These are phyloP conservation scores for Glebionis coronaria DNA, from an alignment of 129 eudicot genomes.

Conservation along the genomic window DNA sequence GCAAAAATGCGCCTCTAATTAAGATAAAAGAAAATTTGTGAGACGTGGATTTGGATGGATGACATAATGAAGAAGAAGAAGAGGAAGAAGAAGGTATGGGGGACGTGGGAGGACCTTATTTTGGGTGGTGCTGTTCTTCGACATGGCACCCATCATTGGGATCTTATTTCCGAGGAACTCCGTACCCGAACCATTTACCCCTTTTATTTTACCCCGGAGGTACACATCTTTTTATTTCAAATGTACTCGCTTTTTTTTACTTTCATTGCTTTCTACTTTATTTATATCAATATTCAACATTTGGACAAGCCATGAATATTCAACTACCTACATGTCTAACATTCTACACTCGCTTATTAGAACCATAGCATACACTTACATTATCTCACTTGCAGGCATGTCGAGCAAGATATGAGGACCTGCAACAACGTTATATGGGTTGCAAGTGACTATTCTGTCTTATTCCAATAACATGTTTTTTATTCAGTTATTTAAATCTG, in stretches of 20 bases:
- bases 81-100: conserved; percentile 45
- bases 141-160: conserved; percentile 79
- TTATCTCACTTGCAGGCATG: conserved; percentile 61
- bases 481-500: background rate
- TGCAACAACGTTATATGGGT: conserved; percentile 72
- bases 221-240: background rate
- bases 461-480: background rate
- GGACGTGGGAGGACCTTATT: conserved; percentile 93
- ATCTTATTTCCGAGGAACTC: conserved; percentile 76
- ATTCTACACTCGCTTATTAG: background rate
- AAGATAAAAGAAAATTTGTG: no score
- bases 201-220: conserved; percentile 68
- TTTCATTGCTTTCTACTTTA: background rate
- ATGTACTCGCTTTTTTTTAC: background rate
- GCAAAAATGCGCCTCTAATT: background rate
- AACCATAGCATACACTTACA: background rate
- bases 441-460: conserved; percentile 53
- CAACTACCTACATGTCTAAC: no score
- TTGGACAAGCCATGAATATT: no score
- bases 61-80: conserved; percentile 11
- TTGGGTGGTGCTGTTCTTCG: conserved; percentile 83
- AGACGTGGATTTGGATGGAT: conserved; percentile 12
- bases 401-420: conserved; percentile 63
- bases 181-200: conserved; percentile 67
- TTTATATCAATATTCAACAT: no score